Base-by-base conservation (phyloP, 1,284 basidiomycete species). In the Apiotrichum mycotoxinovorans region DNA sequence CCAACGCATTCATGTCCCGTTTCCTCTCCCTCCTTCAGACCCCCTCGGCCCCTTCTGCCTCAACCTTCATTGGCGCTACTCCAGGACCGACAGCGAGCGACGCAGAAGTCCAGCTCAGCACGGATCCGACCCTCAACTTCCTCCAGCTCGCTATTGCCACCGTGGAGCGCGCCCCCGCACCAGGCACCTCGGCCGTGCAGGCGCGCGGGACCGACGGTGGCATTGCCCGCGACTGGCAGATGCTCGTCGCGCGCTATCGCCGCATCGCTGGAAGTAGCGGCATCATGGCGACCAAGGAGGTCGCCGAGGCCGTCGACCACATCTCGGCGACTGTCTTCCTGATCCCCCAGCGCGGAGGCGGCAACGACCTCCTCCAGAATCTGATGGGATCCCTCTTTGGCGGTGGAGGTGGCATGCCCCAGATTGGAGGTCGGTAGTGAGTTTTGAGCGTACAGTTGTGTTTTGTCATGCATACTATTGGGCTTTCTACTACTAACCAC, bases 381-480 rank as follows among this genome's bases (percentile, higher is more conserved):
- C 86, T 94, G 81, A 79, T 93, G 73, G 88, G 89, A 8, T 86
- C 85, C 2, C 80, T 94, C 70, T 87, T 93, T 52, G 85, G 86
- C 46, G 88, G 87, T 23, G 87, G 70, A 25, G 47, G 50, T 11
- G 49, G 49, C 25, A 41, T 51, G 51, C 56, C 51, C 12, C 49
- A 40, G 14, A 42, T 60, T 30, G 58, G 58, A 1, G 54, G 54
- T 34, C 51, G 59, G 12, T 61, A 51, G 37, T 3, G 44, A 17
- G 44, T 22, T n/a, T n/a, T 10, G n/a, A 18, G 10, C 17, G 7
- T 5, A n/a, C 10, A 1, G n/a, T 34, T 46, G 44, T 46, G 44
- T 12, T 30, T n/a, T 46, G 44, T 33, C 30, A 46, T 46, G 44
- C 44, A 46, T 46, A 41, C 15, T 34, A 46, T 34, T 46, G 27